Evolutionary conservation across 179 eudicot species (phyloP).

Genomic region (Carnegiea gigantea): DNA sequence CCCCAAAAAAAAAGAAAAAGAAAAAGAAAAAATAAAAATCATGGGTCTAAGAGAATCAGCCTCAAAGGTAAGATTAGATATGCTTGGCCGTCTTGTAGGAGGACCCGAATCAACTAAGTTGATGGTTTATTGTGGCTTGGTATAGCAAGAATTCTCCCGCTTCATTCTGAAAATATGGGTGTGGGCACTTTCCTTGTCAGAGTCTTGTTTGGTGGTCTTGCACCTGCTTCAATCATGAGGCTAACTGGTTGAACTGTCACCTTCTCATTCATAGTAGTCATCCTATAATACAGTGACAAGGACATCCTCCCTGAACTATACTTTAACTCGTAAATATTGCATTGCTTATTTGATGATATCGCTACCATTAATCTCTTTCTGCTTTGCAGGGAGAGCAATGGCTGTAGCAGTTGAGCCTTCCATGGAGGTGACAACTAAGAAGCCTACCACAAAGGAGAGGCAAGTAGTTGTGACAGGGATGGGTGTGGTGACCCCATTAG

Average conservation of each 20-base stretch:
- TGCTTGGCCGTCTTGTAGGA: not conserved
- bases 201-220: not conserved
- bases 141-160: not conserved
- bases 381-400: conserved; percentile 48
- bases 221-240: not conserved
- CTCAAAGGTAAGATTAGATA: not conserved
- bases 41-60: not conserved
- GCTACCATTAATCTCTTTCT: not conserved
- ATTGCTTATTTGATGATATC: not conserved
- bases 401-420: conserved; percentile 65
- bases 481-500: conserved; percentile 89
- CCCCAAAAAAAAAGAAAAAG: not conserved
- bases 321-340: not conserved
- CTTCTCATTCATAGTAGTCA: not conserved
- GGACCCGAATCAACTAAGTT: conserved; percentile 1
- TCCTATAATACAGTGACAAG: not conserved
- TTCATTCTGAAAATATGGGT: not conserved
- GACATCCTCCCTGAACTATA: not conserved
- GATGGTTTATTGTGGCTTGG: not conserved
- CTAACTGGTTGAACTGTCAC: not conserved
- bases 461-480: conserved; percentile 95
- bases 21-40: not conserved
- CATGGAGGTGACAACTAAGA: conserved; percentile 45
- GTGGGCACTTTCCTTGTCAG: not conserved
- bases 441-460: conserved; percentile 54